These are phyloP conservation scores for Annulohypoxylon stygium DNA, from an alignment of 495 filamentous ascomycete species.

Conservation along the genomic window DNA sequence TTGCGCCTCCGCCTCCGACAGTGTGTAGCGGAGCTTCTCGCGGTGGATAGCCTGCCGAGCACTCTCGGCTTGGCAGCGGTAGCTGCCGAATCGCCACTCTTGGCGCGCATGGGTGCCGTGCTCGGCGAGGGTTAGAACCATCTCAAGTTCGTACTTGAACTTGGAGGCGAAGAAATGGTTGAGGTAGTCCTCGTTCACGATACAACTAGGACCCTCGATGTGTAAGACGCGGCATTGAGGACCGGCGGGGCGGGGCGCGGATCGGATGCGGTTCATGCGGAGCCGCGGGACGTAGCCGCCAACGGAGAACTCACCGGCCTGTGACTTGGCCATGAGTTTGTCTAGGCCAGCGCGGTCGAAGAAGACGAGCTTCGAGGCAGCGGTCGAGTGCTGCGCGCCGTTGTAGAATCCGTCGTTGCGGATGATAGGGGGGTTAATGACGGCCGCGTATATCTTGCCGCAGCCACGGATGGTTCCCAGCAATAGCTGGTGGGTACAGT, in stretches of 20 bases:
- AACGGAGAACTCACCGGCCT: slow-evolving; percentile 35
- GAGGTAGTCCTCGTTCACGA: slow-evolving; percentile 51
- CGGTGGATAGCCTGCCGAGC: slow-evolving; percentile 53
- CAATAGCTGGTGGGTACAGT: slow-evolving; percentile 43
- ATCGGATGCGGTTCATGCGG: slow-evolving; percentile 39
- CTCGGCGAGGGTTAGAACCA: slow-evolving; percentile 52
- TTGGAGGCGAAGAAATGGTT: slow-evolving; percentile 54
- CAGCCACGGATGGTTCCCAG: slow-evolving; percentile 48
- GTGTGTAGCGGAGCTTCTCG: slow-evolving; percentile 37
- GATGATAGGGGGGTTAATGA: slow-evolving; percentile 51
- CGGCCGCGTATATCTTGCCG: slow-evolving; percentile 55
- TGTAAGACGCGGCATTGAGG: slow-evolving; percentile 51
- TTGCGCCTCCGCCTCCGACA: background rate
- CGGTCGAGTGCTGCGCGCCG: slow-evolving; percentile 25
- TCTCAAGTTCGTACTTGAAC: slow-evolving; percentile 58
- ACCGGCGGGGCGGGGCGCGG: slow-evolving; percentile 20
- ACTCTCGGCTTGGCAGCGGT: slow-evolving; percentile 58
- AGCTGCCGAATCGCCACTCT: slow-evolving; percentile 61
- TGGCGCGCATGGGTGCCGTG: slow-evolving; percentile 19
- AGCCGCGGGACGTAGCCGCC: slow-evolving; percentile 34
- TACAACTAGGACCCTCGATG: slow-evolving; percentile 48
- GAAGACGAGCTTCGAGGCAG: slow-evolving; percentile 57
- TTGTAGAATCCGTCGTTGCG: background rate
- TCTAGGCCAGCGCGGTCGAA: slow-evolving; percentile 50
- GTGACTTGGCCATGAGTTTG: slow-evolving; percentile 19